Evolutionary conservation across 257 asterid species (phyloP), one percentile per base, ranked within the genome.

Genomic region (Nyctanthes arbortristis): DNA sequence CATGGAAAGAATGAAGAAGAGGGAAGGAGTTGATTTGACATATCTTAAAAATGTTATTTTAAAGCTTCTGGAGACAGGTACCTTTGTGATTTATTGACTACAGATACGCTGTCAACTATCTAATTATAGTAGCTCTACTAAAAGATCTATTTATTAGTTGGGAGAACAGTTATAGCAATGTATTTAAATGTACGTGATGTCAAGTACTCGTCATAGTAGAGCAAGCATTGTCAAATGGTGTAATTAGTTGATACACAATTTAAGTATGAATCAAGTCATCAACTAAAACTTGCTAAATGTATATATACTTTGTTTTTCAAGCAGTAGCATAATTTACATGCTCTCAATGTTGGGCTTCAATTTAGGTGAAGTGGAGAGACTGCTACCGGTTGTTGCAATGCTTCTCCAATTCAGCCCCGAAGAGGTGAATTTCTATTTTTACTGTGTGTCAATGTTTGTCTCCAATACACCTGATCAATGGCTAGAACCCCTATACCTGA

Each of bases 11-110:
- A 79, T 72, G 72, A 88, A 91, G 79, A 94, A 89, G 81, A 87
- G 99, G 82, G 99, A 94, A 81, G 99, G 97, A 71, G 99, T 94
- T 58, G 99, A 94, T 81, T 75, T 94, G 93, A 94, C 97, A 36
- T 94, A 94, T 76, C 97, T 94, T 32, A 94, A 94, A 79, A 94
- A 94, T 76, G 85, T 94, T 61, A 81, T 89, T 83, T 71, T 94
- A 72, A 94, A 91, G 90, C 97, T 94, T 75, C 82, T 94, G 3
- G 89, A 94, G 82, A 94, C 99, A 82, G 99, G 99, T 93, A 73
- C 56, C 70, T 68, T 65, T 14, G 1, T 52, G 10, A 52, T 52
- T 13, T 22, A 52, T 52, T 52, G 59, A 30, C 59, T 24, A 30
- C 16, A 20, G 30, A 20, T 8, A 52, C 10, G 59, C 59, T 20